Evolutionary conservation across 768 basidiomycete genomes (phyloP).

Genomic region (Rhodotorula sphaerocarpa): DNA sequence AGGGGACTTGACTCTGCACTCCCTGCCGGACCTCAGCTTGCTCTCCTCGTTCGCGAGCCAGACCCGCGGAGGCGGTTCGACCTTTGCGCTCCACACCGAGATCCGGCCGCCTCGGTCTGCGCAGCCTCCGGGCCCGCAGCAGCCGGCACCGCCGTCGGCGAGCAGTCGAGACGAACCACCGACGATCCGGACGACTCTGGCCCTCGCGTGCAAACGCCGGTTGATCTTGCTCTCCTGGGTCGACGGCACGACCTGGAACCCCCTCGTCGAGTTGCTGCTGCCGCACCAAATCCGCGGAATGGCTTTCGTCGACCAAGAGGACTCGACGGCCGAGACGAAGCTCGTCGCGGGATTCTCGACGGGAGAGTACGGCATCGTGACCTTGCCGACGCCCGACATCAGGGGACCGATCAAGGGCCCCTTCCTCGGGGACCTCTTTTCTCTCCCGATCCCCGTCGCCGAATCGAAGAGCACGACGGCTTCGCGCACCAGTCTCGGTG

Average conservation of each 20-base stretch:
- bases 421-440: slow-evolving; percentile 44
- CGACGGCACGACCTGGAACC: slow-evolving; percentile 62
- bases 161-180: too few species aligned
- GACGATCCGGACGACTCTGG: slow-evolving; percentile 62
- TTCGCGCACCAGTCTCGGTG: neutral
- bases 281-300: slow-evolving; percentile 87
- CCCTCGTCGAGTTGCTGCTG: slow-evolving; percentile 57
- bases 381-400: slow-evolving; percentile 57
- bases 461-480: neutral
- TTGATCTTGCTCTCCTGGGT: slow-evolving; percentile 78
- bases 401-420: slow-evolving; percentile 44
- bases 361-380: slow-evolving; percentile 55
- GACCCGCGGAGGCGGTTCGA: slow-evolving; percentile 64
- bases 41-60: slow-evolving; percentile 53
- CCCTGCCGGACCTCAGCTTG: slow-evolving; percentile 63
- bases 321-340: slow-evolving; percentile 41
- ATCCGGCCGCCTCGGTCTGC: slow-evolving; percentile 43
- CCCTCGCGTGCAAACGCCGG: slow-evolving; percentile 77
- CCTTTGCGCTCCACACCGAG: slow-evolving; percentile 65
- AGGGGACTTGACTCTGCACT: slow-evolving; percentile 61
- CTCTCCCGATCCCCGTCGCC: slow-evolving; percentile 9
- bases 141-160: too few species aligned
- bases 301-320: slow-evolving; percentile 48
- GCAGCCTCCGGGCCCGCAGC: neutral
- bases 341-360: slow-evolving; percentile 73